A percentile compares a stretch with the other conserved stretches of the same genome.
Evolutionary conservation across 352 stramenopile species (phyloP).

Genomic region (Halophytophthora batemanensis): DNA sequence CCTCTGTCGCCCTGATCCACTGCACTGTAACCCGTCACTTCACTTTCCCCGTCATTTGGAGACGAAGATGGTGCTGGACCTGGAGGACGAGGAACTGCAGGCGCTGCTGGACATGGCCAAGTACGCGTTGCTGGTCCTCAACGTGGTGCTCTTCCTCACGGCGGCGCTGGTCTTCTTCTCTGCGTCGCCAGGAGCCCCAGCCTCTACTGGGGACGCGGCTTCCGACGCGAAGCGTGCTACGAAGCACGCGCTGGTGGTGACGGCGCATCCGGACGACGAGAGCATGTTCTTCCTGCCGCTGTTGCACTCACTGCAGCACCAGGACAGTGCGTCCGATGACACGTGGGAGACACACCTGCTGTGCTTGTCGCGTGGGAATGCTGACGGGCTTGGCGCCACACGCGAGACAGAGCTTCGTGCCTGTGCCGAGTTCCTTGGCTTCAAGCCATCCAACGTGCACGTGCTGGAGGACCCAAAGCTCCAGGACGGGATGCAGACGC

Average conservation of each 20-base stretch:
- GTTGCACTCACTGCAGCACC: conserved; percentile 53
- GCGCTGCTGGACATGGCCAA: conserved; percentile 55
- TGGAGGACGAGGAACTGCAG: conserved; percentile 28
- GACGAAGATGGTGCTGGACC: conserved; percentile 22
- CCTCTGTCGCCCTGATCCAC: no score
- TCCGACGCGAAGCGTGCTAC: conserved; percentile 4
- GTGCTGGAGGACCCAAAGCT: conserved; percentile 80
- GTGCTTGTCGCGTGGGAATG: conserved; percentile 91
- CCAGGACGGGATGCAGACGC: conserved; percentile 81
- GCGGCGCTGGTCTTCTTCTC: conserved; percentile 34
- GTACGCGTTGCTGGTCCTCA: conserved; percentile 52
- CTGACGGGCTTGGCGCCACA: conserved; percentile 84
- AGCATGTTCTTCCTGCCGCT: conserved; percentile 97
- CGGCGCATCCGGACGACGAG: conserved; percentile 96
- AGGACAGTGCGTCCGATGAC: conserved; percentile 4
- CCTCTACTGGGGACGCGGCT: background rate
- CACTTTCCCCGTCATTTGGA: conserved; percentile 1
- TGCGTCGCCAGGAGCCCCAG: background rate
- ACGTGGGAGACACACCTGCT: conserved; percentile 80
- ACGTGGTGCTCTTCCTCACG: conserved; percentile 58
- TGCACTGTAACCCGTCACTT: no score
- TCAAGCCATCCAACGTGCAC: conserved; percentile 43
- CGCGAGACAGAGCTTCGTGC: conserved; percentile 81
- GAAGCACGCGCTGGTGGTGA: conserved; percentile 82
- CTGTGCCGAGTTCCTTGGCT: conserved; percentile 49